Percentiles rank a stretch among this genome's conserved stretches.
phyloP scores from a whole-genome alignment of 495 filamentous ascomycete species.

The Lophiotrema nucula region DNA sequence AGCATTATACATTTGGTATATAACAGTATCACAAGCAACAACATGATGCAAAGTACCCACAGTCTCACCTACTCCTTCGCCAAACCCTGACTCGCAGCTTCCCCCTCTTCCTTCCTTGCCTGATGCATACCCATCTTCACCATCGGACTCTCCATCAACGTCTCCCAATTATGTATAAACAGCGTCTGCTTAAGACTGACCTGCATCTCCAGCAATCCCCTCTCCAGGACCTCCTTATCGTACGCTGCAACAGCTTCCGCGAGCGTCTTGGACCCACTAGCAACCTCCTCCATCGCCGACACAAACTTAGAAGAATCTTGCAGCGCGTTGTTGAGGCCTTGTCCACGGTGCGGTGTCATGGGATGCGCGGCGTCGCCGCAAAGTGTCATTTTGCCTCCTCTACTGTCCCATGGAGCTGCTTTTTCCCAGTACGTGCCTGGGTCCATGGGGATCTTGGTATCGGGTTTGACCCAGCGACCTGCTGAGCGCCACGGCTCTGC shows the following conservation, averaged over 20 bases:
- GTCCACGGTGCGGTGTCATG: conserved; percentile 22
- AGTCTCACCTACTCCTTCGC: neutral
- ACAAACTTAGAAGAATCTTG: conserved; percentile 12
- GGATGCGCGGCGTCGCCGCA: conserved; percentile 28
- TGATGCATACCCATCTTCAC: conserved; percentile 24
- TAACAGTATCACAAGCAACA: no score
- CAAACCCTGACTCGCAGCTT: no score
- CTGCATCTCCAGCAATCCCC: conserved; percentile 22
- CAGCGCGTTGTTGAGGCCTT: conserved; percentile 24
- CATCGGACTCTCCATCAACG: conserved; percentile 22
- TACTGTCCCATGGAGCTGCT: conserved; percentile 16
- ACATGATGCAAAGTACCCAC: no score
- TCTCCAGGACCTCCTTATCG: conserved; percentile 22
- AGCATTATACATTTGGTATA: no score
- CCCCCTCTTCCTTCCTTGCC: conserved; percentile 11
- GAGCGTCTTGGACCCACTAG: neutral
- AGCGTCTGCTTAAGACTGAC: conserved; percentile 15
- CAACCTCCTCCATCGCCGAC: conserved; percentile 3
- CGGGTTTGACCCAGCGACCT: conserved; percentile 19
- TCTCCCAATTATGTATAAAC: conserved; percentile 22
- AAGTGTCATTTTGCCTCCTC: conserved; percentile 15
- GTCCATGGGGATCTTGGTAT: conserved; percentile 22
- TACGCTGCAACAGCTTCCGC: conserved; percentile 14
- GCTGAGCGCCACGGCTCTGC: conserved; percentile 25
- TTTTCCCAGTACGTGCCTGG: conserved; percentile 26